Evolutionary conservation across 495 filamentous ascomycete genomes (phyloP).

Genomic region (Aspergillus kassunensis): DNA sequence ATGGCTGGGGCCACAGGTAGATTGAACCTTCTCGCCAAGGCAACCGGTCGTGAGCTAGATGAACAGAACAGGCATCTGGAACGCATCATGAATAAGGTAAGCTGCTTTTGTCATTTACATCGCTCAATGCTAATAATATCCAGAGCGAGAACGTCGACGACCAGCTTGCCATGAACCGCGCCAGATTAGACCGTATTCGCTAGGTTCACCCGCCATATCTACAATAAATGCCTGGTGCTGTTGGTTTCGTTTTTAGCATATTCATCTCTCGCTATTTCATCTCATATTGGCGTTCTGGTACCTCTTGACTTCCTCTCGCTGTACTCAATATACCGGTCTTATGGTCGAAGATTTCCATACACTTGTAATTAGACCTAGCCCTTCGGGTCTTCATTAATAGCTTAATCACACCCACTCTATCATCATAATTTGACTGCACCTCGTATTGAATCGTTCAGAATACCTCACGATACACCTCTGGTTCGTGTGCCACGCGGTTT

Average conservation of each 20-base stretch:
- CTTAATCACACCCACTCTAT: not conserved
- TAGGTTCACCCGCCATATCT: conserved; percentile 20
- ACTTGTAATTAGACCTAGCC: not conserved
- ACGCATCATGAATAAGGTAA: conserved; percentile 67
- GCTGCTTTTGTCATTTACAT: too few relatives aligned
- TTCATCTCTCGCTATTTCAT: not conserved
- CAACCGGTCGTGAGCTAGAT: conserved; percentile 70
- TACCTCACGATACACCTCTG: too few relatives aligned
- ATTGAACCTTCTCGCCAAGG: conserved; percentile 63
- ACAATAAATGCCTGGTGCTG: conserved; percentile 34
- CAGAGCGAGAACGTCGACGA: conserved; percentile 69
- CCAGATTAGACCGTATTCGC: conserved; percentile 59
- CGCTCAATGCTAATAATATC: conserved; percentile 23
- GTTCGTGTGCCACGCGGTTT: too few relatives aligned
- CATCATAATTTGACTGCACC: not conserved
- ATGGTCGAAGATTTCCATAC: not conserved
- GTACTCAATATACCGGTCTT: not conserved
- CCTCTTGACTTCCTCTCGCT: conserved; percentile 2
- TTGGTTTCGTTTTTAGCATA: conserved; percentile 12
- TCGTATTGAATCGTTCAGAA: too few relatives aligned
- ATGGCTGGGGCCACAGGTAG: conserved; percentile 55
- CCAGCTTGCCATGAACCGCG: conserved; percentile 64
- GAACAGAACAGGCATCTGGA: conserved; percentile 71
- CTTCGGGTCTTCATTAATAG: not conserved
- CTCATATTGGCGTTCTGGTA: conserved; percentile 14